A percentile compares a stretch with the other conserved stretches of the same genome.
These are phyloP conservation scores for Striga asiatica DNA, from an alignment of 257 asterid genomes.

Conservation along the genomic window DNA sequence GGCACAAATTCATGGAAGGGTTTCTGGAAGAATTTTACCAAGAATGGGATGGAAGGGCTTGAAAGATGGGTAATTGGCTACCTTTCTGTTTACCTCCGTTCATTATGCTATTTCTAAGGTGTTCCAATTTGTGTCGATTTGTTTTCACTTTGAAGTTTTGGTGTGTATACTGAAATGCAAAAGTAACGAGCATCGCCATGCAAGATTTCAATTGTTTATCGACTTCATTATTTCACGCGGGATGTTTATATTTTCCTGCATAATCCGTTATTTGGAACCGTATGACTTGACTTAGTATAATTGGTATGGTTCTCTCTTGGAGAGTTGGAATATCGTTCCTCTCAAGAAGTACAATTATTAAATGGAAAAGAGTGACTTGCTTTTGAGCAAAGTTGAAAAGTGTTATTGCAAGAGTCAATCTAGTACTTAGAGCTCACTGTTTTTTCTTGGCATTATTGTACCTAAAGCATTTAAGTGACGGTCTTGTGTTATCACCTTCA, in stretches of 20 bases:
- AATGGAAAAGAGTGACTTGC: too few relatives aligned
- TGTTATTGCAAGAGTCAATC: too few relatives aligned
- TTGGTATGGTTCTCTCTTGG: too few relatives aligned
- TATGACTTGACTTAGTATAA: too few relatives aligned
- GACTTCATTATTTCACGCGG: too few relatives aligned
- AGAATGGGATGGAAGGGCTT: constrained; percentile 93
- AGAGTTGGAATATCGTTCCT: too few relatives aligned
- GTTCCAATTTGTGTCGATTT: background rate
- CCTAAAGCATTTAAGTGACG: background rate
- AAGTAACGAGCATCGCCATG: too few relatives aligned
- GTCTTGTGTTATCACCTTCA: background rate
- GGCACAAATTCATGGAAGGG: constrained; percentile 91
- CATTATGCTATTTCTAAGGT: background rate
- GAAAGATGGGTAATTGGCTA: constrained; percentile 16
- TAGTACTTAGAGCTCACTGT: background rate
- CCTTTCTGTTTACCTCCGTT: background rate
- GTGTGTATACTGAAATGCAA: background rate
- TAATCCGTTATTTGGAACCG: too few relatives aligned
- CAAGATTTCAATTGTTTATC: too few relatives aligned
- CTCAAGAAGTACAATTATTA: too few relatives aligned
- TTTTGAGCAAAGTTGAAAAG: too few relatives aligned
- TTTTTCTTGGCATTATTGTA: background rate
- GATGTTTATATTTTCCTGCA: too few relatives aligned
- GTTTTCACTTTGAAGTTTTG: background rate
- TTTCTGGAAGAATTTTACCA: constrained; percentile 65